Conservation (phyloP, 495 filamentous ascomycete species). For the Aspergillus sclerotiicarbonarius region DNA sequence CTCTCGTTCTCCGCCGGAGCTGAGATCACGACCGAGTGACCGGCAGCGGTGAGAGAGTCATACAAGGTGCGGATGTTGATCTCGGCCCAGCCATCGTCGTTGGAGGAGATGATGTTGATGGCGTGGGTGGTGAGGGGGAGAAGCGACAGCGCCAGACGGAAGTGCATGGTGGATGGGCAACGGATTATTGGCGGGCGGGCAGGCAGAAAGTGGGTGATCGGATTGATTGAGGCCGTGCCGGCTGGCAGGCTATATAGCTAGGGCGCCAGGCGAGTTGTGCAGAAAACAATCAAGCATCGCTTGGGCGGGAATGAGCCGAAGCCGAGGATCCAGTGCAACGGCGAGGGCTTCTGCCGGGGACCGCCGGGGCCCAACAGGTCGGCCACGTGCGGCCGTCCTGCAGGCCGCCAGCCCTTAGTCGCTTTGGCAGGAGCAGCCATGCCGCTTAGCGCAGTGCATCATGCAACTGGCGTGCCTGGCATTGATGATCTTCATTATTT, state of each 20-base stretch:
- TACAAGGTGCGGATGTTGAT: slow-evolving; percentile 59
- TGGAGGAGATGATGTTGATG: slow-evolving; percentile 60
- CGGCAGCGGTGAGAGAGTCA: slow-evolving; percentile 47
- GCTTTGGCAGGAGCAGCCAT: background rate
- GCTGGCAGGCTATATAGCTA: background rate
- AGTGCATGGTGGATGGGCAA: slow-evolving; percentile 11
- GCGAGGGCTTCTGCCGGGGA: too few relatives aligned
- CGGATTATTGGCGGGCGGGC: background rate
- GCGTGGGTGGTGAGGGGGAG: slow-evolving; percentile 28
- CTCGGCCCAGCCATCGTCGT: slow-evolving; percentile 74
- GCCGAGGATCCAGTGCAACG: background rate
- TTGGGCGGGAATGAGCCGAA: background rate
- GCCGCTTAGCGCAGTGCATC: too few relatives aligned
- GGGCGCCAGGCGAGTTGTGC: background rate
- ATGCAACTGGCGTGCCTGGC: too few relatives aligned
- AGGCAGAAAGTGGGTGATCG: background rate
- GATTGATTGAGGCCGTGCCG: background rate
- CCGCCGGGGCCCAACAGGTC: background rate
- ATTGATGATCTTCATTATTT: background rate
- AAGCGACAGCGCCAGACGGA: slow-evolving; percentile 12
- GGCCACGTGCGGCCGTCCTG: background rate
- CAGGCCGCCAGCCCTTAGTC: background rate
- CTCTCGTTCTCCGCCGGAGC: slow-evolving; percentile 65
- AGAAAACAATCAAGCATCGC: background rate
- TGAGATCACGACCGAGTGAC: slow-evolving; percentile 59